phyloP scores from a whole-genome alignment of 2,329 filamentous ascomycete species.

The Colletotrichum lini region DNA sequence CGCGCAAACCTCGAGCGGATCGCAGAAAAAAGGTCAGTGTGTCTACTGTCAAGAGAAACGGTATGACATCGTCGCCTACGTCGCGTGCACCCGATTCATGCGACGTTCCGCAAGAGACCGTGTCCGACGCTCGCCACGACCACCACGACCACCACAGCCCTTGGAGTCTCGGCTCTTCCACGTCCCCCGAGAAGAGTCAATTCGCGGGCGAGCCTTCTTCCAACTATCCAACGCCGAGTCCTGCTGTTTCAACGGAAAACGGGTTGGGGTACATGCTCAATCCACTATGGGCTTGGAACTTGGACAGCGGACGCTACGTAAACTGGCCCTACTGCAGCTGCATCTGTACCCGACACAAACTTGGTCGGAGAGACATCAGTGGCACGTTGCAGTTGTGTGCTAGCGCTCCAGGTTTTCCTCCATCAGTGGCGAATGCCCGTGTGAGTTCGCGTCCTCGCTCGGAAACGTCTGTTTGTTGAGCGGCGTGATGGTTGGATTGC shows the following conservation, averaged over 20 bases:
- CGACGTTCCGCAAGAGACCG: neutral
- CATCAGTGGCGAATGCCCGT: too few relatives aligned
- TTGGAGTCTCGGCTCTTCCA: neutral
- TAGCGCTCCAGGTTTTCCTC: neutral
- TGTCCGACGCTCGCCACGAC: neutral
- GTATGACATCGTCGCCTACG: neutral
- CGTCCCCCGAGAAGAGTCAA: neutral
- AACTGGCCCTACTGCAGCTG: slow-evolving; percentile 21
- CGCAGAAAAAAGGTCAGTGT: neutral
- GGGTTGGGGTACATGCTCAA: neutral
- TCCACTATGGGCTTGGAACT: neutral
- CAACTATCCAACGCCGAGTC: neutral
- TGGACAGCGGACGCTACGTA: neutral
- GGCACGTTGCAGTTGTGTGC: neutral
- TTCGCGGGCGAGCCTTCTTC: neutral
- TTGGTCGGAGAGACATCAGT: neutral
- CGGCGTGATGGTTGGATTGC: neutral
- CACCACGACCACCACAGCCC: neutral
- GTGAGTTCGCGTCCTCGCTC: neutral
- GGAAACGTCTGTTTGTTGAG: neutral
- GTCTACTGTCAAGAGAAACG: neutral
- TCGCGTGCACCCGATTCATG: neutral
- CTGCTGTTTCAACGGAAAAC: neutral
- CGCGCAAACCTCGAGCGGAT: neutral
- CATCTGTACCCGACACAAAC: neutral